Evolutionary conservation across 148 eudicot genomes (phyloP).

Genomic region (Bassia scoparia): DNA sequence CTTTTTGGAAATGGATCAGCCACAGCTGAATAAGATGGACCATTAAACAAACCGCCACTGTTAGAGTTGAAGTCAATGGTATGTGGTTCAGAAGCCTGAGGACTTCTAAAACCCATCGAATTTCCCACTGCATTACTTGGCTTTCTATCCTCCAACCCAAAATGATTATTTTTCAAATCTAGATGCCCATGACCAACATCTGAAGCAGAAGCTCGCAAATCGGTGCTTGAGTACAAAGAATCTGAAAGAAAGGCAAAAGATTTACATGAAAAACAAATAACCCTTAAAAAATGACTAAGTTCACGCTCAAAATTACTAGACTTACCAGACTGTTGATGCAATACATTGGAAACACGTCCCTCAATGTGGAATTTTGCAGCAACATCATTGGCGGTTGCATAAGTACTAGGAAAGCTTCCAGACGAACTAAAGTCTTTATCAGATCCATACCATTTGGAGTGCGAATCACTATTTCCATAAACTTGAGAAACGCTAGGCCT

Average conservation of each 20-base stretch:
- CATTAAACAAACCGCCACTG: constrained; percentile 31
- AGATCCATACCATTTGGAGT: constrained; percentile 30
- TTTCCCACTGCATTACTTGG: constrained; percentile 29
- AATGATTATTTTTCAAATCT: constrained; percentile 27
- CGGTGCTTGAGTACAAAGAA: constrained; percentile 25
- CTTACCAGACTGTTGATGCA: constrained; percentile 40
- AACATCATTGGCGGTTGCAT: constrained; percentile 28
- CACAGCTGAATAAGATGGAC: constrained; percentile 31
- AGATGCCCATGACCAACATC: constrained; percentile 30
- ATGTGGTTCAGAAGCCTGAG: constrained; percentile 41
- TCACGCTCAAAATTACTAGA: constrained; percentile 7
- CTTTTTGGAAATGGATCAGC: constrained; percentile 49
- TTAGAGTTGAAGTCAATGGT: constrained; percentile 38
- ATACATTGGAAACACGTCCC: constrained; percentile 30
- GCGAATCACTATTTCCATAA: constrained; percentile 25
- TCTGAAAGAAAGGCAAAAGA: constrained; percentile 31
- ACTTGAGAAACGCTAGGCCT: constrained; percentile 25
- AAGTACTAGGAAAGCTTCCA: constrained; percentile 24
- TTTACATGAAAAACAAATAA: not conserved
- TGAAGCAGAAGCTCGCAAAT: constrained; percentile 23
- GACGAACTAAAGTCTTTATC: constrained; percentile 28
- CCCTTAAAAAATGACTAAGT: constrained; percentile 1
- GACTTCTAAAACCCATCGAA: constrained; percentile 31
- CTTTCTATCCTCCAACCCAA: constrained; percentile 41
- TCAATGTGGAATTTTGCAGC: constrained; percentile 27